phyloP scores from a whole-genome alignment of 2,329 filamentous ascomycete genomes.

The Amesomyces nigricolor region DNA sequence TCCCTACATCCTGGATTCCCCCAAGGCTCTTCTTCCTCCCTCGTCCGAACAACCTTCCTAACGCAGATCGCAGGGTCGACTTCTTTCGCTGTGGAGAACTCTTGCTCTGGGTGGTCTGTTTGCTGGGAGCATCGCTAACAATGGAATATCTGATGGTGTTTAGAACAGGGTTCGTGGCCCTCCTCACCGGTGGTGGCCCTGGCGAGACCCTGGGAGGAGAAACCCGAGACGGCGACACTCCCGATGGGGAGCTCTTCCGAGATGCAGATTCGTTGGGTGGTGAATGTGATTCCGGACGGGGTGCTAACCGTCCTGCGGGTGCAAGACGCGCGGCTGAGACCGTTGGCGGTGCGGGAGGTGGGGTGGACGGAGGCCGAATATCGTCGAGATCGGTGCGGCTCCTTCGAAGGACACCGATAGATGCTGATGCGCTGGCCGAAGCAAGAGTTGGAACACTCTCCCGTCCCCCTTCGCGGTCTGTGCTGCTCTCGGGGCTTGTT shows the following conservation, averaged over 20 bases:
- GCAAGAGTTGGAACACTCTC: neutral
- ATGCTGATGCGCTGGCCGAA: neutral
- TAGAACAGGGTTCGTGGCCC: slow-evolving; percentile 32
- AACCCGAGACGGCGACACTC: slow-evolving; percentile 16
- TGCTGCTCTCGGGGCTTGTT: neutral
- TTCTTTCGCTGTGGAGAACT: slow-evolving; percentile 48
- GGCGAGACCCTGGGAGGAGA: slow-evolving; percentile 17
- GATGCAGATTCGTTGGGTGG: slow-evolving; percentile 17
- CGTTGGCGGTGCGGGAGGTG: slow-evolving; percentile 23
- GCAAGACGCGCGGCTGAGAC: slow-evolving; percentile 14
- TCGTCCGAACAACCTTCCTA: slow-evolving; percentile 54
- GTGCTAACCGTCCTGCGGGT: slow-evolving; percentile 11
- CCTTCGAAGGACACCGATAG: slow-evolving; percentile 13
- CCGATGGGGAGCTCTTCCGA: slow-evolving; percentile 18
- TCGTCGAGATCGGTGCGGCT: slow-evolving; percentile 19
- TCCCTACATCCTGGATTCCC: slow-evolving; percentile 25
- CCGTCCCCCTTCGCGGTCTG: slow-evolving; percentile 4
- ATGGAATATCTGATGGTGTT: slow-evolving; percentile 44
- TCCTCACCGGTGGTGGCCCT: slow-evolving; percentile 20
- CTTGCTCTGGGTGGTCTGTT: slow-evolving; percentile 30
- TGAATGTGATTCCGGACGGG: slow-evolving; percentile 22
- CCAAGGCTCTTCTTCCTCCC: slow-evolving; percentile 45
- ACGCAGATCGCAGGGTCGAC: slow-evolving; percentile 50
- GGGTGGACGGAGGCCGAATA: slow-evolving; percentile 20
- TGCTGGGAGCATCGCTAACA: slow-evolving; percentile 38